Percentiles rank a stretch among this genome's conserved stretches.
Conservation (phyloP, 345 rosid genomes). For the Schrenkiella parvula region DNA sequence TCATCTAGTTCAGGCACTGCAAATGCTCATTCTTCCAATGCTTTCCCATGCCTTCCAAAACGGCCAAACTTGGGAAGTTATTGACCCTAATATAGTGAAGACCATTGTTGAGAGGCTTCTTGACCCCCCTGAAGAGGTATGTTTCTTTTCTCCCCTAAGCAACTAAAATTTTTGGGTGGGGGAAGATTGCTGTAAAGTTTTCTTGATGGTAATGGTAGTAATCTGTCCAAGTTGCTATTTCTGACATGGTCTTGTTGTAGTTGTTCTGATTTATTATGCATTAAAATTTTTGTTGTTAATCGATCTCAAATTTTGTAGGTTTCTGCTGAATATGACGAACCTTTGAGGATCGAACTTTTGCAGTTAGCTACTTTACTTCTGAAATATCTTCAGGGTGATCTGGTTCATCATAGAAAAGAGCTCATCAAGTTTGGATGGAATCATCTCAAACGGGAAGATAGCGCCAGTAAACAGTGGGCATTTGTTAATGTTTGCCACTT, state of each 20-base stretch:
- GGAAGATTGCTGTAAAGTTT: neutral
- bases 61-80: constrained; percentile 88
- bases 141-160: constrained; percentile 1
- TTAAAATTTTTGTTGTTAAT: neutral
- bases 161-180: neutral
- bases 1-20: constrained; percentile 93
- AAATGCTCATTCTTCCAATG: constrained; percentile 99
- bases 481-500: constrained; percentile 99
- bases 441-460: constrained; percentile 98
- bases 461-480: constrained; percentile 99
- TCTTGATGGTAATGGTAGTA: neutral
- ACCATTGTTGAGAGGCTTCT: constrained; percentile 98
- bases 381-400: constrained; percentile 86
- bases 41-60: constrained; percentile 94
- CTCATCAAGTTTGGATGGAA: constrained; percentile 99
- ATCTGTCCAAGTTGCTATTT: neutral
- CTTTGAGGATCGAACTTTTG: constrained; percentile 95
- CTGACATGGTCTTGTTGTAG: neutral
- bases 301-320: constrained; percentile 45
- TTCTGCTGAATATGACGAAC: constrained; percentile 95
- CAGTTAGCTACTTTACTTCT: constrained; percentile 97
- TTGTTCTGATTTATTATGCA: neutral
- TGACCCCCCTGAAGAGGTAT: constrained; percentile 99
- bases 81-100: constrained; percentile 79
- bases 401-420: constrained; percentile 94